These are phyloP conservation scores for Russula sp. DNA, from an alignment of 768 basidiomycete species.

Conservation along the genomic window DNA sequence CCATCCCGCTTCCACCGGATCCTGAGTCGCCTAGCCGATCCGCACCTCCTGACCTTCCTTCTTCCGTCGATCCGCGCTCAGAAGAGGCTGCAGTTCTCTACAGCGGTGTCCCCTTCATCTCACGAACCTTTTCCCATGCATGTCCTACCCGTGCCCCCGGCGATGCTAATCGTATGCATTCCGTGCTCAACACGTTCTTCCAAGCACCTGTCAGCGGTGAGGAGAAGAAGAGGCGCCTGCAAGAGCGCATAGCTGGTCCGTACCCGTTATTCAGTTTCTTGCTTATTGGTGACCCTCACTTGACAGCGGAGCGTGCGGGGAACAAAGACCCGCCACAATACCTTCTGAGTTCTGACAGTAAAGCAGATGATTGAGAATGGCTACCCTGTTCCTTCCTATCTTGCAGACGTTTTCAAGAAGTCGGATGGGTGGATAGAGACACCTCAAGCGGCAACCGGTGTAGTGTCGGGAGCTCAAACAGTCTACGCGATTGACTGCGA, in stretches of 20 bases:
- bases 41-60: constrained; percentile 23
- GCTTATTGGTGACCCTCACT: too few species aligned
- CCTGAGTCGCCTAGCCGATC: constrained; percentile 18
- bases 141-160: constrained; percentile 32
- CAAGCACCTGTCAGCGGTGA: too few species aligned
- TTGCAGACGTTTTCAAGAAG: constrained; percentile 64
- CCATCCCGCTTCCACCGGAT: constrained; percentile 38
- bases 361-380: constrained; percentile 94
- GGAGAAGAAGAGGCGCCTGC: too few species aligned
- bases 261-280: too few species aligned
- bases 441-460: neutral
- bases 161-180: too few species aligned
- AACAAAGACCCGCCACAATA: constrained; percentile 65
- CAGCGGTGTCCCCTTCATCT: constrained; percentile 55
- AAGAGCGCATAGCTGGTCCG: too few species aligned
- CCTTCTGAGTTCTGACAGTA: constrained; percentile 47
- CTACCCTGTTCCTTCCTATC: constrained; percentile 83
- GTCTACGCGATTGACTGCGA: constrained; percentile 93
- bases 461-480: constrained; percentile 34
- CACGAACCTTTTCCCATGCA: constrained; percentile 83
- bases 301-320: neutral
- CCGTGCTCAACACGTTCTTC: too few species aligned
- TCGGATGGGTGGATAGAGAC: constrained; percentile 79
- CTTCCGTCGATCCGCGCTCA: constrained; percentile 3
- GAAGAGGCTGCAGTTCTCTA: constrained; percentile 23